Evolutionary conservation across 768 basidiomycete genomes (phyloP).

Genomic region (Lepiota subincarnata): DNA sequence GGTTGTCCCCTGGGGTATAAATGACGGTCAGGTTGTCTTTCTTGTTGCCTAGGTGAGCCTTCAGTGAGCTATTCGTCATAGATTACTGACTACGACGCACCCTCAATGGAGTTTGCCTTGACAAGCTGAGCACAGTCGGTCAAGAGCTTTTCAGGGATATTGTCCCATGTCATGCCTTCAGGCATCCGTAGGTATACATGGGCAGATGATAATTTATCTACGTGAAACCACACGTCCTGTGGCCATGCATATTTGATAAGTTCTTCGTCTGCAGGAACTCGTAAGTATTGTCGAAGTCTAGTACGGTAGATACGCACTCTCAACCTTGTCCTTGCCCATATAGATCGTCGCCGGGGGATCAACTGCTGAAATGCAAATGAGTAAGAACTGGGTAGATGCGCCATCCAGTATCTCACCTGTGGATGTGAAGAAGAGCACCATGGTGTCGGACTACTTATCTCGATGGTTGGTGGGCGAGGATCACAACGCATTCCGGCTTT

Average conservation of each 20-base stretch:
- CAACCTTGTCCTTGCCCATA: conserved; percentile 97
- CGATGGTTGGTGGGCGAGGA: conserved; percentile 1
- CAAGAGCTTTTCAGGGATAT: conserved; percentile 75
- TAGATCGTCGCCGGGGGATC: conserved; percentile 72
- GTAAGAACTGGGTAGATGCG: background rate
- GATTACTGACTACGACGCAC: conserved; percentile 30
- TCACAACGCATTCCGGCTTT: background rate
- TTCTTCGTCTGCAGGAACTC: conserved; percentile 73
- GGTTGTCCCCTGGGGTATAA: conserved; percentile 88
- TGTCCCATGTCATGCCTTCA: conserved; percentile 78
- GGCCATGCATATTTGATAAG: conserved; percentile 91
- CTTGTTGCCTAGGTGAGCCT: conserved; percentile 76
- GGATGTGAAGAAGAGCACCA: conserved; percentile 54
- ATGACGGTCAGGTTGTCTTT: conserved; percentile 92
- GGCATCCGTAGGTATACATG: conserved; percentile 96
- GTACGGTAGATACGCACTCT: conserved; percentile 52
- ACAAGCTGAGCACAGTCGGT: conserved; percentile 91
- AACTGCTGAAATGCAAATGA: conserved; percentile 35
- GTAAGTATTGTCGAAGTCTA: conserved; percentile 14
- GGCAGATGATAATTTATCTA: conserved; percentile 95
- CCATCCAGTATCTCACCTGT: conserved; percentile 26
- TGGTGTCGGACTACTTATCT: conserved; percentile 15
- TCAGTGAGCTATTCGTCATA: background rate
- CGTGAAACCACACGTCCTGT: conserved; percentile 92
- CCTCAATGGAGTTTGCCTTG: conserved; percentile 97